Evolutionary conservation across 2,329 filamentous ascomycete species (phyloP).

Genomic region (Westerdykella aurantiaca): DNA sequence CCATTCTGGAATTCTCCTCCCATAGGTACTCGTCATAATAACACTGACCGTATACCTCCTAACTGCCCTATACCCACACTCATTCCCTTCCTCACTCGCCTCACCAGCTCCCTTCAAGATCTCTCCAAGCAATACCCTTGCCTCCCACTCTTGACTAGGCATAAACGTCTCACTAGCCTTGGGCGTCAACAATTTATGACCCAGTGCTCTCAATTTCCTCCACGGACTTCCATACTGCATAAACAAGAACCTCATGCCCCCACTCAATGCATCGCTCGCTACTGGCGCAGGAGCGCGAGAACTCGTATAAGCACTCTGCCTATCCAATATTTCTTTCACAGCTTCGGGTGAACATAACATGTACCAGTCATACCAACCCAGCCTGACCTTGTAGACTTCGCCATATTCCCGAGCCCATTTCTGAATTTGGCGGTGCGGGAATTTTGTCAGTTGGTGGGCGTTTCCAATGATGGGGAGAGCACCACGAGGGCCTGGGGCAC

Average conservation of each 20-base stretch:
- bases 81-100: constrained; percentile 13
- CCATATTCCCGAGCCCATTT: constrained; percentile 41
- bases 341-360: constrained; percentile 42
- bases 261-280: constrained; percentile 36
- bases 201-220: constrained; percentile 38
- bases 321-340: constrained; percentile 43
- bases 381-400: constrained; percentile 41
- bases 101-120: constrained; percentile 29
- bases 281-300: constrained; percentile 37
- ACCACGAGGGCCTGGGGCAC: constrained; percentile 22
- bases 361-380: constrained; percentile 45
- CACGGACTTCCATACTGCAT: constrained; percentile 41
- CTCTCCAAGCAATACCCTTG: constrained; percentile 42
- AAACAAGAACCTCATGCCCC: constrained; percentile 38
- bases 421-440: constrained; percentile 28
- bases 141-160: constrained; percentile 44
- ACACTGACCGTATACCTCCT: constrained; percentile 30
- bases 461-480: constrained; percentile 25
- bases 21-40: constrained; percentile 36
- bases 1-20: constrained; percentile 27
- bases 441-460: constrained; percentile 22
- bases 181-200: constrained; percentile 36
- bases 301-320: constrained; percentile 33
- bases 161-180: constrained; percentile 37
- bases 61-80: constrained; percentile 23